Base-by-base conservation (phyloP, 1,284 basidiomycete species). In the Sparassis latifolia region DNA sequence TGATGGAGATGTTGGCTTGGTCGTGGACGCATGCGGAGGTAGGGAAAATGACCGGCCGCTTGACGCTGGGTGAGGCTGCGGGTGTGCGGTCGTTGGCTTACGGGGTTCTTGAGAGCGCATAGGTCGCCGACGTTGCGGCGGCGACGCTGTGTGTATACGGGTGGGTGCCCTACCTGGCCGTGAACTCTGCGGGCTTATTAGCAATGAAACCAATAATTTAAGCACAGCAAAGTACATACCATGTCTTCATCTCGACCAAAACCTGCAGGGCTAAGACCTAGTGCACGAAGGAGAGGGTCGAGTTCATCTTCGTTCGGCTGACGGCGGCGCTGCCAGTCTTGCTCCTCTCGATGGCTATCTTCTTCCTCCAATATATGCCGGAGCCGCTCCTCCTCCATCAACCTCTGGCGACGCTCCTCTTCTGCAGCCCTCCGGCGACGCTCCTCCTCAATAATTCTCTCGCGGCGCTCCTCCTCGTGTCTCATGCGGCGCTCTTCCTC, bases 271-370 rank as follows among this genome's bases (percentile, higher is more conserved):
- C 10, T 40, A 48, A 38, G 47, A 31, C 38, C 48, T 7, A 45
- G 42, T 30, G 20, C n/a, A 29, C 47, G 38, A 33, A 52, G 33
- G 43, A 52, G 41, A 5, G 51, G 47, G 39, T 52, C 35, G 27
- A 45, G 42, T 20, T 30, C 42, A 6, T 6, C 35, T 6, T 37
- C 40, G 40, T 38, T 41, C 29, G 44, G 44, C 29, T 28, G 28
- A 9, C 42, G 33, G 9, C 51, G 43, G 33, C 54, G 54, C 39
- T 49, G 42, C 38, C 52, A 33, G 44, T 51, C 51, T 50, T 58
- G 55, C 47, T 57, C 53, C 47, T 60, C 59, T 47, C 55, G 53
- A 31, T 60, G 56, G 6, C 60, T 53, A 45, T 59, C 52, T n/a
- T 55, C 57, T 44, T 65, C 59, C 40, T 60, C 59, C 30, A 49